Percentiles rank a stretch among this genome's conserved stretches.
Conservation (phyloP, 108 stramenopile genomes). For the Poteriospumella lacustris region DNA sequence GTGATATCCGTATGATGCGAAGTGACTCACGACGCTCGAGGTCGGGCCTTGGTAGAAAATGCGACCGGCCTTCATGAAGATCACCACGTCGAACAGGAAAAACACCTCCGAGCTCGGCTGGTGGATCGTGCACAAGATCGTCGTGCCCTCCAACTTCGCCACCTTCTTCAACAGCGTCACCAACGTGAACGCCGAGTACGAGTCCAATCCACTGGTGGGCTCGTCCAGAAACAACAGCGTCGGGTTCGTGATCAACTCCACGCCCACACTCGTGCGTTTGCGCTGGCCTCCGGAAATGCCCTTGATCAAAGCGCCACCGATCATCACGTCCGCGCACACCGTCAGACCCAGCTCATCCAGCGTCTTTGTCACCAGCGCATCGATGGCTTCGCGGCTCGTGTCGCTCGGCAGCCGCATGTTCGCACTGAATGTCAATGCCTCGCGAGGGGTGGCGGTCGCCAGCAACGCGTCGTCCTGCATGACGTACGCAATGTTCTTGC, state of each 20-base stretch:
- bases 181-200: slow-evolving; percentile 41
- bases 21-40: neutral
- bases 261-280: slow-evolving; percentile 61
- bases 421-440: slow-evolving; percentile 23
- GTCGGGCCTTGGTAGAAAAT: slow-evolving; percentile 1
- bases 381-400: neutral
- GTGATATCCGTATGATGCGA: neutral
- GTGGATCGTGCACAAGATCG: slow-evolving; percentile 12
- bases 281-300: slow-evolving; percentile 60
- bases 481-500: slow-evolving; percentile 28
- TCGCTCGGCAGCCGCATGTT: slow-evolving; percentile 23
- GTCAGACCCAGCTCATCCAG: slow-evolving; percentile 52
- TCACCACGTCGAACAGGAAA: slow-evolving; percentile 3
- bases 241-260: slow-evolving; percentile 53
- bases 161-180: slow-evolving; percentile 42
- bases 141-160: slow-evolving; percentile 42
- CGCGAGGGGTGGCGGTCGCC: slow-evolving; percentile 27
- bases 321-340: slow-evolving; percentile 54
- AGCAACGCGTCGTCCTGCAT: slow-evolving; percentile 33
- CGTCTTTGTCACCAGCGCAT: neutral
- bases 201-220: slow-evolving; percentile 48
- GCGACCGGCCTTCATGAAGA: neutral
- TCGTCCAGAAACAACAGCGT: slow-evolving; percentile 51
- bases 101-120: slow-evolving; percentile 56
- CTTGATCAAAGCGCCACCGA: slow-evolving; percentile 60